These are phyloP conservation scores for Tylopilus rubrobrunneus DNA, from an alignment of 768 basidiomycete genomes.

Conservation along the genomic window DNA sequence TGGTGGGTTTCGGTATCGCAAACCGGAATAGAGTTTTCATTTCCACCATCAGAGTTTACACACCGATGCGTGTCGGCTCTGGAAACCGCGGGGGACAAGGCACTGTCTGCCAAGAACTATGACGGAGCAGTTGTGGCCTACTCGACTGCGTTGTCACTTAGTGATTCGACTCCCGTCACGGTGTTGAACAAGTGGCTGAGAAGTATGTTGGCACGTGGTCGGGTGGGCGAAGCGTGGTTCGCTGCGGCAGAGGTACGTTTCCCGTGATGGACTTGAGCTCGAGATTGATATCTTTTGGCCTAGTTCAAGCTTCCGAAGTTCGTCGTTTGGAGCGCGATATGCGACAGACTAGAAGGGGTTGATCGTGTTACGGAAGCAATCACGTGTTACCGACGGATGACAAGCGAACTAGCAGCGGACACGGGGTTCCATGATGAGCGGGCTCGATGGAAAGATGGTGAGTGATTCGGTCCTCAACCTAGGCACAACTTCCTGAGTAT, in stretches of 20 bases:
- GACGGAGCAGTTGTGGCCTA: not conserved
- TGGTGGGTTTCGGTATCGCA: not conserved
- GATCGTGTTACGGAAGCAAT: not conserved
- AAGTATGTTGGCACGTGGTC: not conserved
- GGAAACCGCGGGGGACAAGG: not conserved
- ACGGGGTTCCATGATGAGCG: not conserved
- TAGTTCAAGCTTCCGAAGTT: not conserved
- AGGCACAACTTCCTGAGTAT: not conserved
- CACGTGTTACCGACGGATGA: not conserved
- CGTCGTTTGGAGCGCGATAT: not conserved
- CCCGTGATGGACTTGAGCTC: too few relatives aligned
- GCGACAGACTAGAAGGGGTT: not conserved
- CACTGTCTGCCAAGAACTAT: not conserved
- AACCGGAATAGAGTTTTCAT: not conserved
- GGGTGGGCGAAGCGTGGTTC: not conserved
- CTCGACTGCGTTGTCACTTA: not conserved
- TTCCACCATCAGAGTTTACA: not conserved
- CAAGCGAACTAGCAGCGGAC: not conserved
- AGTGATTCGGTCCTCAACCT: not conserved
- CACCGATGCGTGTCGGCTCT: not conserved
- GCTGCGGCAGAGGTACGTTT: not conserved
- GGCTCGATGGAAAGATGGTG: not conserved
- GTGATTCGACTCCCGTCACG: not conserved
- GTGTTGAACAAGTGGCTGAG: not conserved
- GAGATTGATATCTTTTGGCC: too few relatives aligned